Percentiles rank a stretch among this genome's conserved stretches.
Conservation (phyloP, 2,329 filamentous ascomycete species). For the Zymoseptoria crescenta region DNA sequence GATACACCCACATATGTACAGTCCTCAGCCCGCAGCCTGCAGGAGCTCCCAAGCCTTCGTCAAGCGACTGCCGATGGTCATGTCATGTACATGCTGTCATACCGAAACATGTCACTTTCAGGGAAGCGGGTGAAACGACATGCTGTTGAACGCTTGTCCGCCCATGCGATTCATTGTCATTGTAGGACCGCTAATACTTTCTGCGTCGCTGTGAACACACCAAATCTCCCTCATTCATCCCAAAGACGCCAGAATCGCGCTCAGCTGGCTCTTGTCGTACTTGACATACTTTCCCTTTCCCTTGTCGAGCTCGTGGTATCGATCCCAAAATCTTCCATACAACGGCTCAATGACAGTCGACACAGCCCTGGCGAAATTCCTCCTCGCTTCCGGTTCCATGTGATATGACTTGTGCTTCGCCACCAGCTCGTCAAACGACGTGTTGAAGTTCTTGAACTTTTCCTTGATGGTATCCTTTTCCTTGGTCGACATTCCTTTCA, state of each 20-base stretch:
- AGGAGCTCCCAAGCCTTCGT: background rate
- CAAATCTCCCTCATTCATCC: background rate
- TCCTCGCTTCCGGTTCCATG: constrained; percentile 86
- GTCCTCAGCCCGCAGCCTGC: background rate
- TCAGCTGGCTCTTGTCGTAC: constrained; percentile 81
- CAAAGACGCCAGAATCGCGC: constrained; percentile 46
- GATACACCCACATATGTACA: background rate
- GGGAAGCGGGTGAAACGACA: background rate
- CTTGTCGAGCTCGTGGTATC: constrained; percentile 96
- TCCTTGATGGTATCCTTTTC: constrained; percentile 95
- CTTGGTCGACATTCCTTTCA: constrained; percentile 77
- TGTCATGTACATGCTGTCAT: background rate
- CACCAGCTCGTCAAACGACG: constrained; percentile 81
- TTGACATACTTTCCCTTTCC: constrained; percentile 97
- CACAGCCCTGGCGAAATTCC: constrained; percentile 72
- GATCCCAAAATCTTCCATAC: constrained; percentile 91
- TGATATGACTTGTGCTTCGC: constrained; percentile 69
- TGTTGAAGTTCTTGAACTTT: constrained; percentile 90
- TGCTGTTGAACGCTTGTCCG: background rate
- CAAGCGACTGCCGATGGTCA: background rate
- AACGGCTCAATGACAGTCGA: constrained; percentile 88
- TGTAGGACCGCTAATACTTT: background rate
- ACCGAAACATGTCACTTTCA: background rate
- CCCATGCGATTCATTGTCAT: too few species aligned
- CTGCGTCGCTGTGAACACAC: background rate